Evolutionary conservation across 257 asterid genomes (phyloP), one percentile per base, ranked within the genome.

Genomic region (Solanum arcanum): DNA sequence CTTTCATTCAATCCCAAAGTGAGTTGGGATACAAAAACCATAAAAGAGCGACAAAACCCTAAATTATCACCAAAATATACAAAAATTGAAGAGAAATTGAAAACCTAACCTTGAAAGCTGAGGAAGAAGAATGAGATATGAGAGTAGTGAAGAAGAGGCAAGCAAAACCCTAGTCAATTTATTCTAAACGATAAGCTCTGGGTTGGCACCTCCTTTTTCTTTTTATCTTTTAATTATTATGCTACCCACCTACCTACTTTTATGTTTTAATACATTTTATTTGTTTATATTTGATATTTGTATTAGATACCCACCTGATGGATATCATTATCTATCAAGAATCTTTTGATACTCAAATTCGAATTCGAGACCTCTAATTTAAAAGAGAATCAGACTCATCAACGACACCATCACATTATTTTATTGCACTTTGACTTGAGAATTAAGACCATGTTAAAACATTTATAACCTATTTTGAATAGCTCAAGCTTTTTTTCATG

Each of bases 281-380:
- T 41, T 9, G 11, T 41, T 41, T 41, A 1, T 8, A 9, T 41
- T 41, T 41, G 1, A 8, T 41, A 41, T 8, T 41, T 41, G 44
- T 41, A 42, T 42, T 42, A 1, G 12, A 42, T 0, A 3, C 46
- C 0, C 13, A 9, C 10, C 0, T 0, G 10, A 2, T 42, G 12
- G 1, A 10, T 42, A 42, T 3, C 12, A 42, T 3, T 42, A 2
- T 10, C 46, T 42, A 42, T 42, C 1, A 9, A 42, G 4, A 42
- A 42, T 2, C 12, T 9, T 42, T 42, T 10, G 1, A 42, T 42
- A 42, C 12, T 42, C 1, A 42, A 42, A 42, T 3, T 42, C 11
- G 12, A 42, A 42, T 42, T 9, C 3, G 4, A 42, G 46, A 9
- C 46, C 12, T 42, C 46, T 2, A 41, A 9, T 2, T 41, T 41